A percentile compares a stretch with the other conserved stretches of the same genome.
Evolutionary conservation across 495 filamentous ascomycete species (phyloP).

Genomic region (Choiromyces venosus): DNA sequence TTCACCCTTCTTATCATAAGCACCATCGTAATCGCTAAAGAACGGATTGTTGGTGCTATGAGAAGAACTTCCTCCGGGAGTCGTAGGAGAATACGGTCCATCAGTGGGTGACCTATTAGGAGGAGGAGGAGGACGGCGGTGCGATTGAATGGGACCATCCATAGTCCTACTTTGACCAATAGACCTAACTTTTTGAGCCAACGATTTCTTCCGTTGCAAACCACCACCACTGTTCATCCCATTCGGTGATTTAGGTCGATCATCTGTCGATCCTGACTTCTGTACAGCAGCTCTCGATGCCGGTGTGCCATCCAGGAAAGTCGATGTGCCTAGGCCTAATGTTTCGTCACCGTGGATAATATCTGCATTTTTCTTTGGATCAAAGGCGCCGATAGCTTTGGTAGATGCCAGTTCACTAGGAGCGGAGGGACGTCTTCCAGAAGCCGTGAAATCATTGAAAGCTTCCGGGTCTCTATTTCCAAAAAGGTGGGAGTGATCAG

Average conservation of each 20-base stretch:
- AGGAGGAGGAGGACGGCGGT: conserved; percentile 39
- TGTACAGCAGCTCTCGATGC: conserved; percentile 79
- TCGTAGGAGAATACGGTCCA: conserved; percentile 44
- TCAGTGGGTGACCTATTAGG: conserved; percentile 45
- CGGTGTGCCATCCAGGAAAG: conserved; percentile 90
- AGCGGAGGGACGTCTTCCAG: conserved; percentile 37
- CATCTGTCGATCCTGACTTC: conserved; percentile 30
- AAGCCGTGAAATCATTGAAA: conserved; percentile 66
- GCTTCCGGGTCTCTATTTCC: conserved; percentile 74
- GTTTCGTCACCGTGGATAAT: conserved; percentile 78
- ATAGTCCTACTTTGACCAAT: conserved; percentile 57
- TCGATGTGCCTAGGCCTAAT: conserved; percentile 84
- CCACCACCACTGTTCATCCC: conserved; percentile 54
- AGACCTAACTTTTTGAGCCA: conserved; percentile 76
- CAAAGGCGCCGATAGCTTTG: conserved; percentile 46
- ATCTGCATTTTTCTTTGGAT: conserved; percentile 56
- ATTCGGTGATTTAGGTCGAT: conserved; percentile 35
- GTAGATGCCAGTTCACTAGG: not conserved
- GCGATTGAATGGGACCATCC: conserved; percentile 44
- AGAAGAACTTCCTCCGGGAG: conserved; percentile 31
- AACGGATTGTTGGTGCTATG: conserved; percentile 69
- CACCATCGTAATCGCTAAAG: conserved; percentile 74
- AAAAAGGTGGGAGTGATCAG: conserved; percentile 78
- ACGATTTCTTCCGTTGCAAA: conserved; percentile 81
- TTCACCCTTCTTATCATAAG: conserved; percentile 64